Evolutionary conservation across 176 grass and related monocot species (phyloP).

Genomic region (Bonia amplexicaulis): DNA sequence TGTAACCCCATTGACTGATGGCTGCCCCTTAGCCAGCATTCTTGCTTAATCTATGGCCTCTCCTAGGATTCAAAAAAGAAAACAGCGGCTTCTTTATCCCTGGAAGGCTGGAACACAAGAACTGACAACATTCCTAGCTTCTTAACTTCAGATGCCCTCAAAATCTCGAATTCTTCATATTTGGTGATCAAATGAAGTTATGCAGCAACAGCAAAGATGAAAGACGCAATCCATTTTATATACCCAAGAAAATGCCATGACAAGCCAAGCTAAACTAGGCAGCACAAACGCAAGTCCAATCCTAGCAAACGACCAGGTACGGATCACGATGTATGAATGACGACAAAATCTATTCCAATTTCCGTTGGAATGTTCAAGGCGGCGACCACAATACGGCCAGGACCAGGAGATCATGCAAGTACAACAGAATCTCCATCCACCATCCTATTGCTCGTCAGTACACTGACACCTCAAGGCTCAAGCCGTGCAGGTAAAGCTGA

Average conservation of each 20-base stretch:
- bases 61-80: neutral
- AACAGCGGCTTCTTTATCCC: too few relatives aligned
- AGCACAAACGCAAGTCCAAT: neutral
- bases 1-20: neutral
- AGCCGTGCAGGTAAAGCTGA: neutral
- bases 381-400: conserved; percentile 5
- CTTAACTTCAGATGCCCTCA: neutral
- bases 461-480: neutral
- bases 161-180: neutral
- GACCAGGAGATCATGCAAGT: neutral
- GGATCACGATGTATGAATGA: conserved; percentile 12
- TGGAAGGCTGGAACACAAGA: too few relatives aligned
- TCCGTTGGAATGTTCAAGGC: conserved; percentile 18
- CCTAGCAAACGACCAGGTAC: neutral
- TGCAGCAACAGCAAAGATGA: neutral
- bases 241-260: neutral
- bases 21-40: neutral
- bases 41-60: too few relatives aligned
- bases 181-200: neutral
- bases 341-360: conserved; percentile 19
- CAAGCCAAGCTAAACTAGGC: neutral
- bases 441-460: neutral
- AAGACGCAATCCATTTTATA: neutral
- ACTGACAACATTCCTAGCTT: neutral
- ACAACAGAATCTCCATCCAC: conserved; percentile 7